Evolutionary conservation across 345 rosid species (phyloP).

Genomic region (Aurinia saxatilis): DNA sequence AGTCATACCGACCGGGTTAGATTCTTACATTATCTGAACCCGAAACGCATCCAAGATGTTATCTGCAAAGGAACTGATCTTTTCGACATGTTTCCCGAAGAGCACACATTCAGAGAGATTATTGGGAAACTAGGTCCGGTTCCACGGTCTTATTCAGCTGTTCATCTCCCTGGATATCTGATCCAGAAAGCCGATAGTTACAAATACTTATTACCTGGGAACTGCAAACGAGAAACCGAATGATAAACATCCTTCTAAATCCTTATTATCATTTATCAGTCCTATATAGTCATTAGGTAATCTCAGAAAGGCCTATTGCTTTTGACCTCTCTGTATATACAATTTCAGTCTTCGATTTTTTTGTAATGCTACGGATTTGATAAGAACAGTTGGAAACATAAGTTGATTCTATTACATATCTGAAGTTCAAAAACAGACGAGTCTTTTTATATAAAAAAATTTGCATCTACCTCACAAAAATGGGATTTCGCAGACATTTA

Average conservation of each 20-base stretch:
- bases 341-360: not conserved
- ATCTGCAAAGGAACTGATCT: slow-evolving; percentile 76
- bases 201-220: slow-evolving; percentile 73
- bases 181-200: slow-evolving; percentile 56
- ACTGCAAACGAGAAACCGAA: slow-evolving; percentile 66
- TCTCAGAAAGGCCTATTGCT: not conserved
- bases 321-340: not conserved
- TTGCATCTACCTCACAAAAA: slow-evolving; percentile 4
- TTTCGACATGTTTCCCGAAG: slow-evolving; percentile 91
- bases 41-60: slow-evolving; percentile 65
- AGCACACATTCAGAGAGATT: slow-evolving; percentile 77
- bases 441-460: not conserved
- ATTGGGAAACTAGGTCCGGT: slow-evolving; percentile 85
- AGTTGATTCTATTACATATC: not conserved
- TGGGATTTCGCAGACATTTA: slow-evolving; percentile 6
- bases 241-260: not conserved
- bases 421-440: not conserved
- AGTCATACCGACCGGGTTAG: slow-evolving; percentile 86
- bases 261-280: not conserved
- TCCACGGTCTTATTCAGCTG: slow-evolving; percentile 66
- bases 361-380: not conserved
- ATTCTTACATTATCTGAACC: slow-evolving; percentile 71
- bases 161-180: slow-evolving; percentile 69
- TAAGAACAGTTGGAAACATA: slow-evolving; percentile 7
- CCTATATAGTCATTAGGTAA: not conserved